Conservation (phyloP, 2,329 filamentous ascomycete genomes). For the Juglanconis oblonga region DNA sequence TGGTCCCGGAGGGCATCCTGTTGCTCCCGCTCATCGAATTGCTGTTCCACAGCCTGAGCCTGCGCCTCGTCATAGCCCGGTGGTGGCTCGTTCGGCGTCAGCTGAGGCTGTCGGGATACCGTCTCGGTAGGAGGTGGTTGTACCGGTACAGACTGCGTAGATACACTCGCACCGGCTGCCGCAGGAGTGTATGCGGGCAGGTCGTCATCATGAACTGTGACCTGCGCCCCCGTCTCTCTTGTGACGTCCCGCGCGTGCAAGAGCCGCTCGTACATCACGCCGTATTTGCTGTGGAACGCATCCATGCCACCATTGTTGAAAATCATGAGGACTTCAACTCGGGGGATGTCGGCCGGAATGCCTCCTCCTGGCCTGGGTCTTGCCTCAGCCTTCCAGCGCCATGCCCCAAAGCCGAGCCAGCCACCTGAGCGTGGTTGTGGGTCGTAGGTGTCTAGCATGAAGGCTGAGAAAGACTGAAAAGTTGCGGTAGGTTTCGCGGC, state of each 20-base stretch:
- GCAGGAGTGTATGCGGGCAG: constrained; percentile 72
- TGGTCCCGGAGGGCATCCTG: constrained; percentile 65
- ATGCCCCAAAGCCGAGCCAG: constrained; percentile 82
- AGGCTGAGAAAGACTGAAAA: constrained; percentile 85
- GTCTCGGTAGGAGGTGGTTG: constrained; percentile 20
- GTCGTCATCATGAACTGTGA: constrained; percentile 68
- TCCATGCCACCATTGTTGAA: constrained; percentile 96
- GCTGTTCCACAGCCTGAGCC: constrained; percentile 59
- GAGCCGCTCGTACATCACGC: constrained; percentile 79
- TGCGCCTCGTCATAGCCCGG: constrained; percentile 92
- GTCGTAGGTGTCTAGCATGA: constrained; percentile 84
- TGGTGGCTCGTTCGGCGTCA: constrained; percentile 70
- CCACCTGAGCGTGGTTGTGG: constrained; percentile 68
- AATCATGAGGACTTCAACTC: constrained; percentile 77
- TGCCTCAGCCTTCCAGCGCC: constrained; percentile 80
- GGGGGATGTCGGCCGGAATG: constrained; percentile 69
- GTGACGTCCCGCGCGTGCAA: constrained; percentile 77
- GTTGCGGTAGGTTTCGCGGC: constrained; percentile 65
- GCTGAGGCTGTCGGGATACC: constrained; percentile 27
- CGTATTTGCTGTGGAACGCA: constrained; percentile 81
- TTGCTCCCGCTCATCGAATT: constrained; percentile 67
- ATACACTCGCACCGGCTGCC: constrained; percentile 22
- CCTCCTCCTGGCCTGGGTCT: constrained; percentile 81
- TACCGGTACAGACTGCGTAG: constrained; percentile 23
- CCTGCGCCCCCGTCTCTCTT: constrained; percentile 60